Conservation (phyloP, 306 rosid species). For the cucumber (Cucumis sativus) region DNA sequence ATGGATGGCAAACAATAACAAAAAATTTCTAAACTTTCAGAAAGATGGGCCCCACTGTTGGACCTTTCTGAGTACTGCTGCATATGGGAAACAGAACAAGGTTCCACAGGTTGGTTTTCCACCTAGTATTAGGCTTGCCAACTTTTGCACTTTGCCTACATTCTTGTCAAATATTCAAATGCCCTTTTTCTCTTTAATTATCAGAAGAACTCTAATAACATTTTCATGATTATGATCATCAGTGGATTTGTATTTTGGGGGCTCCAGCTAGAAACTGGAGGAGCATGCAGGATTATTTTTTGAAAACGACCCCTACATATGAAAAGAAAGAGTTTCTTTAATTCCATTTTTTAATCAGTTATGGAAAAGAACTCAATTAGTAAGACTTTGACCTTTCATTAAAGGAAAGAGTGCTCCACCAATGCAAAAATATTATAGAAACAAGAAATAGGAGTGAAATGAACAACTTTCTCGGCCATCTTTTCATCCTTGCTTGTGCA, state of each 20-base stretch:
- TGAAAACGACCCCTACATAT: neutral
- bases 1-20: conserved; percentile 89
- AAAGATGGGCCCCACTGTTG: conserved; percentile 66
- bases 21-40: conserved; percentile 37
- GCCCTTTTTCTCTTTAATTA: neutral
- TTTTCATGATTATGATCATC: neutral
- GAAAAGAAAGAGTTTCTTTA: neutral
- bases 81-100: conserved; percentile 70
- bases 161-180: neutral
- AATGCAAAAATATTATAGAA: neutral
- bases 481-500: neutral
- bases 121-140: neutral
- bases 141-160: neutral
- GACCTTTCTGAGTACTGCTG: conserved; percentile 86
- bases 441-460: neutral
- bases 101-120: conserved; percentile 72
- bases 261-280: neutral
- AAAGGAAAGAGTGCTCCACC: neutral
- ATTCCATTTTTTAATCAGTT: neutral
- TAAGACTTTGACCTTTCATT: neutral
- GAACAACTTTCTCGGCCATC: neutral
- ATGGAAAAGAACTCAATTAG: neutral
- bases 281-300: neutral
- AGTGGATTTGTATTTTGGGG: neutral
- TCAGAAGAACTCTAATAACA: neutral